phyloP scores from a whole-genome alignment of 495 filamentous ascomycete genomes.

The Penicillium waksmanii region DNA sequence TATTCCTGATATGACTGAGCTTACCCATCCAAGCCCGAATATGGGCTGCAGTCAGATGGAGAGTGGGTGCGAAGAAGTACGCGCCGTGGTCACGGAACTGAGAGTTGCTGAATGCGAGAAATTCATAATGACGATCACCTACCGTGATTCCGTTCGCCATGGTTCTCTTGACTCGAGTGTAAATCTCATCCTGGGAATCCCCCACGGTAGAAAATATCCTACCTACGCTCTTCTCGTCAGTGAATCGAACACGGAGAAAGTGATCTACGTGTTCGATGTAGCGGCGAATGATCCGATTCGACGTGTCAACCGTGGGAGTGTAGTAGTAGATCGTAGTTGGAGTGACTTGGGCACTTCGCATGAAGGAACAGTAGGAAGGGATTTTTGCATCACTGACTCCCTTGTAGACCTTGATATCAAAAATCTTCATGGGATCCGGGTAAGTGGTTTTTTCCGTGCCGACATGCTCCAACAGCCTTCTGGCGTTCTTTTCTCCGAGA shows the following conservation, averaged over 20 bases:
- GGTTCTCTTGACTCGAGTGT: conserved; percentile 70
- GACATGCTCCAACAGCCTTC: conserved; percentile 64
- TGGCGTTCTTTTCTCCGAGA: conserved; percentile 50
- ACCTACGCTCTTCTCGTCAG: conserved; percentile 73
- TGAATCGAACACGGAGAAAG: conserved; percentile 91
- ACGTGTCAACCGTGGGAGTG: conserved; percentile 78
- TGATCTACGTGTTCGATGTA: conserved; percentile 70
- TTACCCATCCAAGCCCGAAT: conserved; percentile 94
- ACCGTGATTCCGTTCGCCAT: conserved; percentile 80
- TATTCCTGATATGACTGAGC: conserved; percentile 73
- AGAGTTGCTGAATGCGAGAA: conserved; percentile 93
- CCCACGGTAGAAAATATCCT: conserved; percentile 59
- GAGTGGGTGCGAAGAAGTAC: conserved; percentile 77
- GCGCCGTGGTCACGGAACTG: conserved; percentile 92
- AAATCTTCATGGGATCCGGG: conserved; percentile 76
- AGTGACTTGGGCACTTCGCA: conserved; percentile 77
- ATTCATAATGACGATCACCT: conserved; percentile 80
- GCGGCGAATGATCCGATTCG: conserved; percentile 82
- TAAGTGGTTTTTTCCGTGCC: conserved; percentile 61
- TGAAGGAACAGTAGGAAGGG: conserved; percentile 71
- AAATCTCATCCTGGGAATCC: conserved; percentile 68
- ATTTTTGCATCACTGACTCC: conserved; percentile 55
- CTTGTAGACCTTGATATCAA: conserved; percentile 54
- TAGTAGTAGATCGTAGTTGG: conserved; percentile 80
- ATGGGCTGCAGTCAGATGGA: conserved; percentile 62